These are phyloP conservation scores for Scleromitrula shiraiana DNA, from an alignment of 2,329 filamentous ascomycete species.

Conservation along the genomic window DNA sequence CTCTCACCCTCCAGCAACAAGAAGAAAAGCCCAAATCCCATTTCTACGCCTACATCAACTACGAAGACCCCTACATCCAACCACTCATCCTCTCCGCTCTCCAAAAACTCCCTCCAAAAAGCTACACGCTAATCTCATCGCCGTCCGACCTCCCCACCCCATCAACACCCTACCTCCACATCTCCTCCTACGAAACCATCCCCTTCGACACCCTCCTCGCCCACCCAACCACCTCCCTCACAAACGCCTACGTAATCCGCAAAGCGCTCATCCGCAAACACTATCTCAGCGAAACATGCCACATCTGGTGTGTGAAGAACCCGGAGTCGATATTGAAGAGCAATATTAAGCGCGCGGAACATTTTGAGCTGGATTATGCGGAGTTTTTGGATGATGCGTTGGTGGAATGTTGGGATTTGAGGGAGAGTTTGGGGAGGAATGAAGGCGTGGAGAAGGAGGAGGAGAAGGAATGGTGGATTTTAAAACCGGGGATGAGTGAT, in stretches of 20 bases:
- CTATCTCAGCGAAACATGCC: slow-evolving; percentile 76
- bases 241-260: slow-evolving; percentile 90
- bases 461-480: slow-evolving; percentile 78
- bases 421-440: slow-evolving; percentile 69
- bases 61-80: slow-evolving; percentile 84
- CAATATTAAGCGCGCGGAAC: slow-evolving; percentile 70
- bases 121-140: slow-evolving; percentile 48
- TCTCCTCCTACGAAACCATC: slow-evolving; percentile 77
- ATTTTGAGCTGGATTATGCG: slow-evolving; percentile 92
- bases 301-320: slow-evolving; percentile 80
- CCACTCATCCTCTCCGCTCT: slow-evolving; percentile 74
- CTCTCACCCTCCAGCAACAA: slow-evolving; percentile 17
- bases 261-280: slow-evolving; percentile 97
- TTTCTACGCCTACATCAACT: slow-evolving; percentile 69
- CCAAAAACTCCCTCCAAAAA: slow-evolving; percentile 45
- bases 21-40: slow-evolving; percentile 26
- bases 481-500: slow-evolving; percentile 97
- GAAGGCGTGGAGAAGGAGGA: slow-evolving; percentile 48
- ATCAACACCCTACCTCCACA: slow-evolving; percentile 49
- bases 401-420: slow-evolving; percentile 80
- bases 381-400: slow-evolving; percentile 94
- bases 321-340: slow-evolving; percentile 59
- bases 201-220: slow-evolving; percentile 70
- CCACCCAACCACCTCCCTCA: slow-evolving; percentile 53
- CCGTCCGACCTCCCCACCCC: slow-evolving; percentile 29